Base-by-base conservation (phyloP, 2,329 filamentous ascomycete species). In the Colletotrichum sp. region DNA sequence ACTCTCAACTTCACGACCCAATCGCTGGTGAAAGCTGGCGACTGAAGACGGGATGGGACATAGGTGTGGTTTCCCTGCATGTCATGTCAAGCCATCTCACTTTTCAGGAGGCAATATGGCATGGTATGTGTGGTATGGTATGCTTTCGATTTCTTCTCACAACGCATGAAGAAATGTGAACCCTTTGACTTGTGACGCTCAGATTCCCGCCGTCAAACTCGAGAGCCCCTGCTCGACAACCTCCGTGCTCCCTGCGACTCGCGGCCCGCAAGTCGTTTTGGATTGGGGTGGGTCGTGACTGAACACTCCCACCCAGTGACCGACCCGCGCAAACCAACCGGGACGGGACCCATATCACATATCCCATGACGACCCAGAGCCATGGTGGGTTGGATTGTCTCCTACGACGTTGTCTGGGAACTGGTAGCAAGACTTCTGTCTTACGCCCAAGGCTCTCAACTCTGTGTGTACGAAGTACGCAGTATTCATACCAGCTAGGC, bases 211-310 rank as follows among this genome's bases (percentile, higher is more conserved):
- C 69, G 21, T 43, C 32, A 64, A 43, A 34, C 63, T 63, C 26
- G 70, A 64, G 39, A 55, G 69, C 63, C 73, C 69, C 43, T 72
- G 63, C 57, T 68, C 57, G 28, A 64, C 63, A 73, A 67, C 61
- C 26, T 72, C 63, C 36, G 61, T 67, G 69, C 63, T 67, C 64
- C 43, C 70, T 65, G 57, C 43, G 63, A 68, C 24, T 48, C 21
- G 63, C 64, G 52, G 70, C 64, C 55, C 43, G 34, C 73, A 73
- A 30, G 59, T 43, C 26, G 68, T 72, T 72, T 55, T 48, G 68
- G 32, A 59, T 43, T 67, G 57, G 69, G 34, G 61, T 64, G 32
- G 57, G 69, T 32, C 48, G 64, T 32, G 59, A 75, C 59, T 68
- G 55, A 71, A 67, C 57, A 59, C 32, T 48, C 18, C 39, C 9